Base-by-base conservation (phyloP, 2,329 filamentous ascomycete genomes). In the Verticillium isaacii region DNA sequence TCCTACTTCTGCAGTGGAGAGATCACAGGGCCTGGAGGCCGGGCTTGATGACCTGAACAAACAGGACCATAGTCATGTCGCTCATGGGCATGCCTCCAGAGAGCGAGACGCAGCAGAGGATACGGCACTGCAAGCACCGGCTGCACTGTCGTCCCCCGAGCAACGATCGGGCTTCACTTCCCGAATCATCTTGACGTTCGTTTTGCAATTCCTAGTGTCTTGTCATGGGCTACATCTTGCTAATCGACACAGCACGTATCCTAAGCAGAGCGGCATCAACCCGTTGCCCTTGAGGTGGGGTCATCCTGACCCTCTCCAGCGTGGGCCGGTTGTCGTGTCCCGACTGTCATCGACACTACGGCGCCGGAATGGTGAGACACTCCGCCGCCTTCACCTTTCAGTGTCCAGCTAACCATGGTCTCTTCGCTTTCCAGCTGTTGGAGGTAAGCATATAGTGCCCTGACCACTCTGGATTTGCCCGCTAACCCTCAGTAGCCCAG, bases 251-350 rank as follows among this genome's bases (percentile, higher is more conserved):
- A 86, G 84, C 58, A 97, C 93, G 6, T 97, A 98, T 75, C 94
- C 94, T 32, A 93, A 92, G 68, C 94, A 97, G 77, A 92, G 91
- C 67, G 94, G 94, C 65, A 94, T 98, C 75, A 91, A 96, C 66
- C 93, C 94, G n/a, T 79, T 97, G 59, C 86, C 88, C 25, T 87
- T 98, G 82, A 84, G 90, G 68, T 98, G 94, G 94, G 94, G 94
- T 58, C 86, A 92, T 61, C 78, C 84, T 60, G 91, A 96, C 73
- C 87, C 91, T 45, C 75, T 82, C 62, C 81, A 87, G 69, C 86
- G 94, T 75, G 95, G 94, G 1, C 94, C 94, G 5, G 91, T 98
- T 58, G 89, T 97, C 59, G 94, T 97, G 54, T 95, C 90, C 32
- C 85, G 92, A 68, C 84, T 86, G 63, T 80, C 87, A 34, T 88